Evolutionary conservation across 2,329 filamentous ascomycete genomes (phyloP).

Genomic region (Colletotrichum sp.): DNA sequence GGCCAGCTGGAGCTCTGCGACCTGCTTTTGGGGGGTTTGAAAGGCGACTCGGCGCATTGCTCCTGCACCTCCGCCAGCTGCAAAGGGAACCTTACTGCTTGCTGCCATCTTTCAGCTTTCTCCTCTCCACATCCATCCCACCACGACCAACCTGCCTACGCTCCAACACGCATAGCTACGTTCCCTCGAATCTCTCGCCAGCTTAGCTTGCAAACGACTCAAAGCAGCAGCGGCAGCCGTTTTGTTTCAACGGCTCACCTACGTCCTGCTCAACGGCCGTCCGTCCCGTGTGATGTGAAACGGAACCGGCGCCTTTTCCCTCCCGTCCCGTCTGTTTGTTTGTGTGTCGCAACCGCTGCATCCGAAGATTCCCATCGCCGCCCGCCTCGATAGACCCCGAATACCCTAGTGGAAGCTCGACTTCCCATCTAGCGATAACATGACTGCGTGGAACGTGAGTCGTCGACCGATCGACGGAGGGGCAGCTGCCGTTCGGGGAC

Average conservation of each 20-base stretch:
- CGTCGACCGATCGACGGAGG: not conserved
- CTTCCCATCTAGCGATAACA: constrained; percentile 28
- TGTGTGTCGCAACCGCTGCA: constrained; percentile 13
- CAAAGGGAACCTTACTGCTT: not conserved
- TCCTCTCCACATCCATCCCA: not conserved
- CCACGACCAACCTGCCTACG: not conserved
- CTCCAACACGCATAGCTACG: not conserved
- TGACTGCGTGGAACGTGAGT: constrained; percentile 47
- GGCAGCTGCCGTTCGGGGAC: not conserved
- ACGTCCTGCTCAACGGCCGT: not conserved
- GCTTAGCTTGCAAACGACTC: not conserved
- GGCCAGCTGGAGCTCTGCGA: constrained; percentile 15
- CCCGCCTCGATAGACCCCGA: not conserved
- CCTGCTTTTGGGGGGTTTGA: not conserved
- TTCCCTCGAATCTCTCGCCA: not conserved
- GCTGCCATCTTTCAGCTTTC: not conserved
- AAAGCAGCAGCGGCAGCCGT: not conserved
- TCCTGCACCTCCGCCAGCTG: not conserved
- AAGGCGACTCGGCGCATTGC: not conserved
- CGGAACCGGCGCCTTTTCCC: constrained; percentile 4
- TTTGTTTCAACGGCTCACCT: not conserved
- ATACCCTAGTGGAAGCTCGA: constrained; percentile 7
- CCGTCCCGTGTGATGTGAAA: constrained; percentile 22
- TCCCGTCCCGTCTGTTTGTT: not conserved
- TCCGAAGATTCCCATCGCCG: not conserved